Evolutionary conservation across 805 yeast genomes (phyloP), one percentile per base, ranked within the genome.

Genomic region (Barnettozyma vustinii): DNA sequence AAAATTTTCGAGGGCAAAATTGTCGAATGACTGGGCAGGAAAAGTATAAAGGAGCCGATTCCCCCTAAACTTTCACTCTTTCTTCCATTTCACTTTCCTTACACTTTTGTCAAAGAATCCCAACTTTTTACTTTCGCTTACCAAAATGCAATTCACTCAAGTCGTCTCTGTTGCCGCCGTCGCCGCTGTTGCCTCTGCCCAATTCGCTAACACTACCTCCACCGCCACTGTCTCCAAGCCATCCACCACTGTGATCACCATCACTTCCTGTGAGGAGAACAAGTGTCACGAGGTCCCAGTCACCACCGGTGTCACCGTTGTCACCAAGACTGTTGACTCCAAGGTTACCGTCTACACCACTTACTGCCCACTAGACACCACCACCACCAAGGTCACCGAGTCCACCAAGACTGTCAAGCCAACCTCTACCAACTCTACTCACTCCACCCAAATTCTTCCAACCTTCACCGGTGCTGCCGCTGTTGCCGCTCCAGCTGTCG

Each of bases 401-500:
- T 4, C 25, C 9, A 44, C 44, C 15, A 46, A 53, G 46, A 48
- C 54, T 25, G 52, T 57, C 44, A 52, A 43, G 36, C 56, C 55
- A 44, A 45, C 57, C 12, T 45, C 52, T 26, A 35, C 40, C 36
- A 20, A 39, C 16, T 10, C 43, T 43, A 52, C 52, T 45, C 46
- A 60, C 42, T 54, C 62, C 47, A 37, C 63, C 37, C 52, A 52
- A 18, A 46, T 47, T 20, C 47, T 71, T 42, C 49, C 68, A 49
- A 54, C 71, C 47, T 69, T 55, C 69, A 62, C 65, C 52, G 75
- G 71, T 69, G 76, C 70, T 56, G 77, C 76, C 55, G 74, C 59
- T 48, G 67, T 62, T 61, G 72, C 71, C 52, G 64, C 68, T 52
- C 75, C 75, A 68, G 74, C 75, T 60, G 73, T 68, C 55, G 75